A percentile compares a stretch with the other conserved stretches of the same genome.
These are phyloP conservation scores for Diddensiella caesifluorescens DNA, from an alignment of 805 yeast genomes.

Conservation along the genomic window DNA sequence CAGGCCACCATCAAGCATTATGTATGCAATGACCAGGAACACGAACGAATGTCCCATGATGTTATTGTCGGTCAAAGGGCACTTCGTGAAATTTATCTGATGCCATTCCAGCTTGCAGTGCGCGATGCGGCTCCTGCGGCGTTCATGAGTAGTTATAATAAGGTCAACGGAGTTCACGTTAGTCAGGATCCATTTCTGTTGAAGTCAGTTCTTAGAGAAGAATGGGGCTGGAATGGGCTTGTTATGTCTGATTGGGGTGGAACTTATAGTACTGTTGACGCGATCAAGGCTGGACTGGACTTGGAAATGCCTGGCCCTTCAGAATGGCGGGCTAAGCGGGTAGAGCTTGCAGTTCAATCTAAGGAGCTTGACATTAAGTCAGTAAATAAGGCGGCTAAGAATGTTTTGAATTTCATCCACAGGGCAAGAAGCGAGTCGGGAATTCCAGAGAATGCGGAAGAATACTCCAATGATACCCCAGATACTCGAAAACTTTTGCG, in stretches of 20 bases:
- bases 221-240: conserved; percentile 52
- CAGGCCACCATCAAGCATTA: conserved; percentile 57
- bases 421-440: conserved; percentile 40
- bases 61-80: conserved; percentile 53
- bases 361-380: conserved; percentile 38
- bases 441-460: conserved; percentile 39
- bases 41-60: conserved; percentile 45
- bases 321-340: conserved; percentile 38
- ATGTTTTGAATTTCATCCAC: conserved; percentile 45
- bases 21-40: conserved; percentile 59
- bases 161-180: conserved; percentile 55
- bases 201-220: conserved; percentile 43
- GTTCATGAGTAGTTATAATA: conserved; percentile 60
- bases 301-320: conserved; percentile 66
- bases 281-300: conserved; percentile 52
- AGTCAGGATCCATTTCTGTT: conserved; percentile 44
- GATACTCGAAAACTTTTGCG: conserved; percentile 42
- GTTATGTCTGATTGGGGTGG: conserved; percentile 62
- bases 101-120: conserved; percentile 59
- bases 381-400: conserved; percentile 44
- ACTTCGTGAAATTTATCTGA: conserved; percentile 56
- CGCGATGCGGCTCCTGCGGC: conserved; percentile 47
- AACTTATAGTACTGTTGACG: conserved; percentile 41
- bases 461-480: conserved; percentile 40
- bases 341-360: conserved; percentile 39